Base-by-base conservation (phyloP, 495 filamentous ascomycete species). In the Baudoinia panamericana region DNA sequence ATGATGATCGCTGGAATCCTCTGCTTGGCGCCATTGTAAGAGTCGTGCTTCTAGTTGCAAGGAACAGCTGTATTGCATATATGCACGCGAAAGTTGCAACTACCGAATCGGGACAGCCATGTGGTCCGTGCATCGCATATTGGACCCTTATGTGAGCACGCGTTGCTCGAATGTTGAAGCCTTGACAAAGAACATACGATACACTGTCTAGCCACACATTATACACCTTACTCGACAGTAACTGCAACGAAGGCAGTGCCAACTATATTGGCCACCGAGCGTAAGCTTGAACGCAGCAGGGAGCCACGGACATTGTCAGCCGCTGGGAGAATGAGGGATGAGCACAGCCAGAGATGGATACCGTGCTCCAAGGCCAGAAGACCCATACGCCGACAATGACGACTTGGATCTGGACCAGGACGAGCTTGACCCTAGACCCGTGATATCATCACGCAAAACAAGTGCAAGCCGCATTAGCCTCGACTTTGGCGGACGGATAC, bases 361-460 rank as follows among this genome's bases (percentile, higher is more conserved):
- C 41, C 46, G 48, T 30, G 45, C 54, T 11, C 54, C 51, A 22
- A 46, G 55, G 48, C 43, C 50, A 20, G 21, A 36, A 21, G 42
- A 17, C 36, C 23, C 30, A 40, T 29, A 41, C 34, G 39, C 51
- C 25, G 53, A 53, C 36, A 60, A 63, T 51, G 41, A 50, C 28
- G 60, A 62, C 28, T 46, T 59, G 40, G 61, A 63, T 27, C 46
- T 59, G 15, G 50, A 57, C 39, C 43, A 56, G 8, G 26, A 56
- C 25, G 62, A 63, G 39, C 57, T 63, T 22, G 62, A 63, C 32
- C 62, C 62, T 13, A 23, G 53, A 7, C 39, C 54, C 1, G 33
- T 46, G 16, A 36, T 35, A 24, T 19, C 23, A 4, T 30, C 37
- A 30, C 16, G 12, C 12, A 52, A n/a, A 45, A 11, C 41, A 24